These are phyloP conservation scores for Daldinia vernicosa DNA, from an alignment of 495 filamentous ascomycete genomes.

Conservation along the genomic window DNA sequence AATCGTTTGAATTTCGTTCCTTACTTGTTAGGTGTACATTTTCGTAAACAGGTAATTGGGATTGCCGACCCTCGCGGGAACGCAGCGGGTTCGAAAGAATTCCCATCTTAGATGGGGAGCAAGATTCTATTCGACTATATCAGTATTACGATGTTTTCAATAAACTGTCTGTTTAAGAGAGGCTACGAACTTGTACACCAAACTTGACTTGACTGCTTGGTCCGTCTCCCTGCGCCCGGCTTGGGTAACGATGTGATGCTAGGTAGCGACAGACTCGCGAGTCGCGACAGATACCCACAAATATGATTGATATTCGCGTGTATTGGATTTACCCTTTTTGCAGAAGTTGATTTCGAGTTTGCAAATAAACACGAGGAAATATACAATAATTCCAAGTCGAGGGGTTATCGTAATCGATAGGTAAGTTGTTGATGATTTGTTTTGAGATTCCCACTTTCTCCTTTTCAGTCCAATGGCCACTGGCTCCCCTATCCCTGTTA, in stretches of 20 bases:
- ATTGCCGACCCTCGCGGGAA: slow-evolving; percentile 47
- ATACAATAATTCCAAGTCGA: background rate
- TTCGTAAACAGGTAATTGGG: slow-evolving; percentile 57
- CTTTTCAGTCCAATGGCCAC: slow-evolving; percentile 11
- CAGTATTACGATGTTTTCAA: slow-evolving; percentile 11
- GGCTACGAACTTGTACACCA: slow-evolving; percentile 31
- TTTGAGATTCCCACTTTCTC: slow-evolving; percentile 23
- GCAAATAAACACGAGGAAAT: background rate
- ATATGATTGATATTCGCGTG: background rate
- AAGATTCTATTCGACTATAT: slow-evolving; percentile 11
- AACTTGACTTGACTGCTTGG: background rate
- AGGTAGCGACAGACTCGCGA: slow-evolving; percentile 3
- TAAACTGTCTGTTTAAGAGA: background rate
- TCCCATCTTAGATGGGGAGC: slow-evolving; percentile 40
- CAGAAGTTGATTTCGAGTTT: background rate
- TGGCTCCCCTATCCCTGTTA: slow-evolving; percentile 22
- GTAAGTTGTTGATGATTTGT: slow-evolving; percentile 28
- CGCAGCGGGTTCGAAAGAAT: slow-evolving; percentile 44
- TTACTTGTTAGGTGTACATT: slow-evolving; percentile 46
- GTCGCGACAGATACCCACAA: background rate
- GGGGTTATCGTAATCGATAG: slow-evolving; percentile 26
- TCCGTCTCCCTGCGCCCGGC: slow-evolving; percentile 7
- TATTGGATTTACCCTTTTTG: background rate
- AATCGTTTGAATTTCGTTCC: slow-evolving; percentile 56
- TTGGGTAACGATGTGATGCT: slow-evolving; percentile 16